Evolutionary conservation across 1,139 yeast genomes (phyloP).

Genomic region (Maudiozyma humilis): DNA sequence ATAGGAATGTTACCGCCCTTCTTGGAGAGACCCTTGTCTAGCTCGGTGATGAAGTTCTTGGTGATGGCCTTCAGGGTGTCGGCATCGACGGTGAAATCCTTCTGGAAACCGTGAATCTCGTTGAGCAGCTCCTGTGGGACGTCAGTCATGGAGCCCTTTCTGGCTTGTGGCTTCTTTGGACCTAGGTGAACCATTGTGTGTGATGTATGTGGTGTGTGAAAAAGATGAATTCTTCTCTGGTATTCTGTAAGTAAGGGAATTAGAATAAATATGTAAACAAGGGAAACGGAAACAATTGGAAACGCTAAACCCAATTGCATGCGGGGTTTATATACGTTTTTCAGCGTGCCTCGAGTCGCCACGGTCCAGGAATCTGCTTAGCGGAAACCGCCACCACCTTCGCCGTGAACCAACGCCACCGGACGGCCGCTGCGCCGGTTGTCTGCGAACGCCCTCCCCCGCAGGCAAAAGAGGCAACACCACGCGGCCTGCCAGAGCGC

Average conservation of each 20-base stretch:
- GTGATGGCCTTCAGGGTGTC: conserved; percentile 57
- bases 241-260: not conserved
- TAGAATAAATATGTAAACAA: not conserved
- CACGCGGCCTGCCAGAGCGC: too few relatives aligned
- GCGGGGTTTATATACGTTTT: too few relatives aligned
- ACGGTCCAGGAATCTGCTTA: too few relatives aligned
- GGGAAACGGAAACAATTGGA: not conserved
- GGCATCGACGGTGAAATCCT: conserved; percentile 54
- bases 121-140: conserved; percentile 57
- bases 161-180: conserved; percentile 74
- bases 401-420: too few relatives aligned
- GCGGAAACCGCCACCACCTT: too few relatives aligned
- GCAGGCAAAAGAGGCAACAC: too few relatives aligned
- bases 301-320: too few relatives aligned
- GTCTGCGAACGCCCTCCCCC: too few relatives aligned
- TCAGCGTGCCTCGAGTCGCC: too few relatives aligned
- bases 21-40: conserved; percentile 69
- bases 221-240: not conserved
- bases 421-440: too few relatives aligned
- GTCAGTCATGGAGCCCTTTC: conserved; percentile 73
- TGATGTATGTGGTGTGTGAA: not conserved
- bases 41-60: conserved; percentile 60
- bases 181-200: conserved; percentile 68
- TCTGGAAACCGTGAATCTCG: conserved; percentile 52
- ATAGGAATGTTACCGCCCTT: conserved; percentile 83